Percentiles rank a stretch among this genome's conserved stretches.
phyloP scores from a whole-genome alignment of 768 basidiomycete species.

The Paxillus ammoniavirescens region DNA sequence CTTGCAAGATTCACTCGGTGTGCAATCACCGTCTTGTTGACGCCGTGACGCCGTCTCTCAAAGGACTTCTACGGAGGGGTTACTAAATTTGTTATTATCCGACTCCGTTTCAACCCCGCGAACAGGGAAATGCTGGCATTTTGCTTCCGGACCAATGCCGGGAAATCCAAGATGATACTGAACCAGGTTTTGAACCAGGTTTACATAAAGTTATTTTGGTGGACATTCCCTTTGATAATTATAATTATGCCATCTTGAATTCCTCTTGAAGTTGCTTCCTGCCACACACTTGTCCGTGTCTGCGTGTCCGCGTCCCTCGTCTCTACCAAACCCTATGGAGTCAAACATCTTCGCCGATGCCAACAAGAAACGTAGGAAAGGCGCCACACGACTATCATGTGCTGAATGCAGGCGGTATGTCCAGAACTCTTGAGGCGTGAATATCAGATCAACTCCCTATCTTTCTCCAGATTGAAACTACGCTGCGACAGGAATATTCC shows the following conservation, averaged over 20 bases:
- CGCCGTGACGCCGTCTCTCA: no score
- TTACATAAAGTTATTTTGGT: no score
- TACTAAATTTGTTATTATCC: not conserved
- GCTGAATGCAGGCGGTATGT: slow-evolving; percentile 74
- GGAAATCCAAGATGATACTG: slow-evolving; percentile 18
- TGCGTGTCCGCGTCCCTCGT: slow-evolving; percentile 1
- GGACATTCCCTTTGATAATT: no score
- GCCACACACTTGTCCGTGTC: slow-evolving; percentile 6
- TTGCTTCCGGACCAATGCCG: slow-evolving; percentile 7
- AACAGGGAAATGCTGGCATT: not conserved
- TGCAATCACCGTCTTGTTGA: no score
- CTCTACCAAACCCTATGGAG: slow-evolving; percentile 18
- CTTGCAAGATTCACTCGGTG: no score
- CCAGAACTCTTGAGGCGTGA: not conserved
- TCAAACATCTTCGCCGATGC: slow-evolving; percentile 29
- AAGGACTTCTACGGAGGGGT: slow-evolving; percentile 1
- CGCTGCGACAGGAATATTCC: slow-evolving; percentile 73
- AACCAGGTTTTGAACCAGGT: no score
- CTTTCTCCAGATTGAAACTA: slow-evolving; percentile 25
- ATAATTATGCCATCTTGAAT: slow-evolving; percentile 31
- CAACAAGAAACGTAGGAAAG: slow-evolving; percentile 61
- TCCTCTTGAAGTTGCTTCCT: slow-evolving; percentile 26
- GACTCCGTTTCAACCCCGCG: slow-evolving; percentile 25
- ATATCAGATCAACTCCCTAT: not conserved
- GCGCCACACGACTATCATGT: slow-evolving; percentile 74